phyloP scores from a whole-genome alignment of 1,284 basidiomycete genomes.

The Boletus mariae region DNA sequence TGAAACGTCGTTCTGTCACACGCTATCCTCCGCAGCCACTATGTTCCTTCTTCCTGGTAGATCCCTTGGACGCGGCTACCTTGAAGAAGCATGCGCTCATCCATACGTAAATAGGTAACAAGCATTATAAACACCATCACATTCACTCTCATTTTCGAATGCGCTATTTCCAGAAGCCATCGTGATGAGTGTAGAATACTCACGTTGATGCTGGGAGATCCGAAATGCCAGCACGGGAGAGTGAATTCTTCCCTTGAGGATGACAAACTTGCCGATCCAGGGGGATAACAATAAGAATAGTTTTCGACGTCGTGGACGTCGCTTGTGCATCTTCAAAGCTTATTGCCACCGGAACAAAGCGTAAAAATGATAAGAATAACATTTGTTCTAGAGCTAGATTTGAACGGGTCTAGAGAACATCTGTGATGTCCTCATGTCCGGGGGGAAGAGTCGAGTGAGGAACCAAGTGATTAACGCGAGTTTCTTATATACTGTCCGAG shows the following conservation, averaged over 20 bases:
- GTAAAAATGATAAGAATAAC: slow-evolving; percentile 4
- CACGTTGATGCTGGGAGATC: background rate
- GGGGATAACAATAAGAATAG: background rate
- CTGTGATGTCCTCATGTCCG: background rate
- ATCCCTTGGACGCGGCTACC: slow-evolving; percentile 6
- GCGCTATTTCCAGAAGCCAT: background rate
- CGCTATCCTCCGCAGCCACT: background rate
- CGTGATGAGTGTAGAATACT: background rate
- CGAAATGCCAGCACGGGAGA: background rate
- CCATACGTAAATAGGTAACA: slow-evolving; percentile 17
- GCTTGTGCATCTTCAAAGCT: slow-evolving; percentile 9
- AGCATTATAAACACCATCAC: background rate
- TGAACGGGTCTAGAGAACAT: background rate
- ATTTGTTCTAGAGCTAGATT: slow-evolving; percentile 1
- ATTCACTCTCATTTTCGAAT: background rate
- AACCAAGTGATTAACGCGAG: slow-evolving; percentile 6
- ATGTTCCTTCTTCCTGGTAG: too few species aligned
- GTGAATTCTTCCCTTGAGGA: background rate
- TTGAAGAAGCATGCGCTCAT: background rate
- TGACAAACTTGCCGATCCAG: slow-evolving; percentile 3
- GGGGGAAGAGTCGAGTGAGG: background rate
- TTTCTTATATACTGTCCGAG: slow-evolving; percentile 4
- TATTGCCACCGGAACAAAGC: slow-evolving; percentile 21
- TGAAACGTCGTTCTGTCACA: background rate
- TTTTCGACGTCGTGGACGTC: slow-evolving; percentile 3